Evolutionary conservation across 1,139 yeast species (phyloP), one percentile per base, ranked within the genome.

Genomic region (Suhomyces chickasaworum): DNA sequence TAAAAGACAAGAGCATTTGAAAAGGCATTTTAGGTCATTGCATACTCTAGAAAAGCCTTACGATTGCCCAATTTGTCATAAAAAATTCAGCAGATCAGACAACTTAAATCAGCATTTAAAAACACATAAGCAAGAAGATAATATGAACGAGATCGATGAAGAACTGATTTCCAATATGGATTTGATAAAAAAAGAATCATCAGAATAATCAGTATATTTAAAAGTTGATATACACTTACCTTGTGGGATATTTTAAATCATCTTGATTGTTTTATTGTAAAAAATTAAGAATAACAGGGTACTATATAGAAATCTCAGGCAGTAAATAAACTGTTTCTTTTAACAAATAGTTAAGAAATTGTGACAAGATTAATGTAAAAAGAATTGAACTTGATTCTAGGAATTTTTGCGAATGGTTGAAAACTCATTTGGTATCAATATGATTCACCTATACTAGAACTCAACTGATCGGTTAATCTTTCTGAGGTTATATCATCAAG

Each of bases 41-140:
- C 88, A 83, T 59, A 85, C 91, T 18, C 78, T 83, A 50, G 90
- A 84, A 50, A 84, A 85, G 63, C 95, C 95, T 0, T 86, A 77
- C 64, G 81, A 75, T 53, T 86, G 95, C 65, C 68, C 71, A n/a
- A 73, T 80, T 29, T 86, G 95, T 60, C 78, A 79, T 43, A 86
- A 85, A 66, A 81, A 83, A 60, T 86, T 86, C 57, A 84, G 90
- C 52, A 74, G 95, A 52, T 78, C 86, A 15, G 95, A 86, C 62
- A 86, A 86, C 58, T 69, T 86, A 56, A 79, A 84, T 39, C 93
- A 86, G 66, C 95, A 86, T 65, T 77, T 86, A 53, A 82, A 84
- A 56, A 84, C 87, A 2, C 95, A 87, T 58, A 73, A 71, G 54
- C 68, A 64, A 47, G 78, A 71, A 45, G 76, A 55, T 18, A 53